phyloP scores from a whole-genome alignment of 495 filamentous ascomycete species.

The Diplogelasinospora grovesii region DNA sequence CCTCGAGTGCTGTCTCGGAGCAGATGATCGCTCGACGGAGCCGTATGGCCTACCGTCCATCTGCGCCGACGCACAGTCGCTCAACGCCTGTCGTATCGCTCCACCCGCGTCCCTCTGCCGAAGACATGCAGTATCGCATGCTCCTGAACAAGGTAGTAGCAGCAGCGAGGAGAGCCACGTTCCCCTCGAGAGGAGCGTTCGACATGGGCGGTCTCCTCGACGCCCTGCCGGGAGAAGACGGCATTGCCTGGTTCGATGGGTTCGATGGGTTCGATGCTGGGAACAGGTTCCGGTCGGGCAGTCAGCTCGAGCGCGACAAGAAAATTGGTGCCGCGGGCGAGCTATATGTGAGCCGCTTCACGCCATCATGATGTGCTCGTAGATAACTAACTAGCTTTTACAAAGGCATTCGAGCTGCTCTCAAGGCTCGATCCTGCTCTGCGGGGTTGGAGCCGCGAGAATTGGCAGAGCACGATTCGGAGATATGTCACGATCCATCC shows the following conservation, averaged over 20 bases:
- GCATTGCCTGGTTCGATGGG: no score
- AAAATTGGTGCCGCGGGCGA: constrained; percentile 42
- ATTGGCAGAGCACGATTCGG: constrained; percentile 43
- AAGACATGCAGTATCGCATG: constrained; percentile 14
- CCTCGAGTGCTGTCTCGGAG: no score
- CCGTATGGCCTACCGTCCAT: no score
- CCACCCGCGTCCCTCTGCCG: no score
- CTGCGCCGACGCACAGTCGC: background rate
- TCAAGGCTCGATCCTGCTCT: constrained; percentile 13
- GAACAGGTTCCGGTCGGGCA: constrained; percentile 10
- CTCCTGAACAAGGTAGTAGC: constrained; percentile 26
- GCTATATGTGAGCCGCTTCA: constrained; percentile 33
- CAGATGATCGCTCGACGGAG: no score
- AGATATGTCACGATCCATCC: constrained; percentile 26
- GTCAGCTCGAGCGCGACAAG: constrained; percentile 27
- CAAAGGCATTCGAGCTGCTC: constrained; percentile 39
- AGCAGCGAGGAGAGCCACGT: constrained; percentile 15
- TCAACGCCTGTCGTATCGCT: background rate
- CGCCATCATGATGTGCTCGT: background rate
- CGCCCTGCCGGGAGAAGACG: background rate
- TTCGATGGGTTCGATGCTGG: constrained; percentile 7
- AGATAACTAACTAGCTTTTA: background rate
- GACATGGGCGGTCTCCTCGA: constrained; percentile 4
- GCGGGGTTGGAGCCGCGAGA: constrained; percentile 21
- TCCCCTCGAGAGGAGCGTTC: constrained; percentile 18